phyloP scores from a whole-genome alignment of 768 basidiomycete genomes.

The Podaxis sp. region DNA sequence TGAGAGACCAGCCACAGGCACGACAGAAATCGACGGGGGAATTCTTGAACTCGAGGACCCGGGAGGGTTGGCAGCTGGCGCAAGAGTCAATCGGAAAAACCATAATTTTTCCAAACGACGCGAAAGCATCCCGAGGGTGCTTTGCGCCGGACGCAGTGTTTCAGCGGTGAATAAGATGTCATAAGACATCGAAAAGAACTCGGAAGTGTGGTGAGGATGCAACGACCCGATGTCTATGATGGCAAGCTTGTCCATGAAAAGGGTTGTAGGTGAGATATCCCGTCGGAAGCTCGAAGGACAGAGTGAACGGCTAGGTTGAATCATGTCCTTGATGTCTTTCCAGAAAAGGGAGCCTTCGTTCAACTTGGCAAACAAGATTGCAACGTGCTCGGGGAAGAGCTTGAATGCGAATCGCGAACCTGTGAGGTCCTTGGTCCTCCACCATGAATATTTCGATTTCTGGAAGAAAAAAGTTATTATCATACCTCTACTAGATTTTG shows the following conservation, averaged over 20 bases:
- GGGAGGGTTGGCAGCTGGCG: neutral
- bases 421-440: neutral
- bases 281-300: neutral
- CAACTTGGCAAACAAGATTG: neutral
- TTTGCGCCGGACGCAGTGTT: neutral
- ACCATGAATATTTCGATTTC: neutral
- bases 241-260: neutral
- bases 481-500: neutral
- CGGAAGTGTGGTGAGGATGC: neutral
- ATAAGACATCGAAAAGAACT: neutral
- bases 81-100: neutral
- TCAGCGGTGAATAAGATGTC: constrained; percentile 3
- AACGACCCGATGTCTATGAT: neutral
- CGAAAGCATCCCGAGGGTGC: neutral
- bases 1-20: neutral
- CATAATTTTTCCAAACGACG: neutral
- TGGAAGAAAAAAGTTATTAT: too few species aligned
- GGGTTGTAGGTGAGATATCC: neutral
- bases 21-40: neutral
- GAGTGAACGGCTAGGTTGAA: neutral
- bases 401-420: neutral
- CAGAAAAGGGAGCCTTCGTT: neutral
- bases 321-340: neutral
- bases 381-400: neutral
- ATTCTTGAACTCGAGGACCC: neutral